These are phyloP conservation scores for Monascus ruber DNA, from an alignment of 2,329 filamentous ascomycete genomes.

Conservation along the genomic window DNA sequence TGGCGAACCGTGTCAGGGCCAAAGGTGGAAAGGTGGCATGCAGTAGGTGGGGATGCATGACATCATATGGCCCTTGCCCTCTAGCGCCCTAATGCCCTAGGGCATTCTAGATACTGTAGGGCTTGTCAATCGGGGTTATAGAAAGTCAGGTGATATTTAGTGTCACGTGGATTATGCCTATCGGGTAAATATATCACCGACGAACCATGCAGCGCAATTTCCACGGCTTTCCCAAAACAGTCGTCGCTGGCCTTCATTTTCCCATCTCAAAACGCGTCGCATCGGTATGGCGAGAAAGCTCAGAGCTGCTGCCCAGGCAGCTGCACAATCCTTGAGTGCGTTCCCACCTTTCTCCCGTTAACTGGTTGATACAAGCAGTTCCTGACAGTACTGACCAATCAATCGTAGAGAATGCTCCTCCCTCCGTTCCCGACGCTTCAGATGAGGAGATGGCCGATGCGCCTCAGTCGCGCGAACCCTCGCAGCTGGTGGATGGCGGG, in stretches of 20 bases:
- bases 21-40: too few relatives aligned
- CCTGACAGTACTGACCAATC: conserved; percentile 6
- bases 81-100: too few relatives aligned
- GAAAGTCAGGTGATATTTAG: too few relatives aligned
- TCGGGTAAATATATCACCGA: too few relatives aligned
- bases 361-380: background rate
- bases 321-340: conserved; percentile 36
- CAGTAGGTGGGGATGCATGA: too few relatives aligned
- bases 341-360: background rate
- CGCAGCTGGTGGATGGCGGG: conserved; percentile 22
- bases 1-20: too few relatives aligned
- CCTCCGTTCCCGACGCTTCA: conserved; percentile 30
- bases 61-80: too few relatives aligned
- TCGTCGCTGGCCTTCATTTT: background rate
- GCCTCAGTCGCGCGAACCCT: conserved; percentile 20
- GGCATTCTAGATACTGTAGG: too few relatives aligned
- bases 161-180: too few relatives aligned
- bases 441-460: conserved; percentile 36
- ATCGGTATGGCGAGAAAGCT: conserved; percentile 33
- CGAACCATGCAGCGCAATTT: too few relatives aligned
- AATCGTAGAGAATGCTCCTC: conserved; percentile 29
- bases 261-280: background rate
- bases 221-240: background rate
- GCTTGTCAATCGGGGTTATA: too few relatives aligned
- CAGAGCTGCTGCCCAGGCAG: conserved; percentile 36